A percentile compares a stretch with the other conserved stretches of the same genome.
These are phyloP conservation scores for Xylaria sp. DNA, from an alignment of 2,329 filamentous ascomycete species.

Conservation along the genomic window DNA sequence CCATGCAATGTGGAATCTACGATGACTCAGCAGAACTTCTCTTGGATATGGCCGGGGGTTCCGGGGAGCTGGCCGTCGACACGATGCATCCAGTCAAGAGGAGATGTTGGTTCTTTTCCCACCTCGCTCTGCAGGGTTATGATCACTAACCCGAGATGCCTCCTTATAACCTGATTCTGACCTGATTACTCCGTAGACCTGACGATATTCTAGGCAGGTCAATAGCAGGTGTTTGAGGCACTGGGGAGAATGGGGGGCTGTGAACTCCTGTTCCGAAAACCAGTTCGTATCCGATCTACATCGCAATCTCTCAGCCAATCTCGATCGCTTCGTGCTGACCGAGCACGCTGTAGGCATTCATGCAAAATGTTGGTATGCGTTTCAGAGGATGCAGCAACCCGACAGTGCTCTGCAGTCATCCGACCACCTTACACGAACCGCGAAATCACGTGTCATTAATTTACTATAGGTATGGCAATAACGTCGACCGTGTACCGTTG, in stretches of 20 bases:
- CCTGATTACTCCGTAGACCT: not conserved
- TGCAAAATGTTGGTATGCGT: conserved; percentile 10
- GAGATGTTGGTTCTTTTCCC: not conserved
- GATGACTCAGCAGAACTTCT: conserved; percentile 2
- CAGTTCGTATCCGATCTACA: not conserved
- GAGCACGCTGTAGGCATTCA: not conserved
- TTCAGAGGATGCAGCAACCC: conserved; percentile 17
- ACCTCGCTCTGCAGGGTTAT: not conserved
- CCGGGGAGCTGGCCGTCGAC: conserved; percentile 10
- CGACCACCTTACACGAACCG: conserved; percentile 12
- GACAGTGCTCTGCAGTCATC: conserved; percentile 19
- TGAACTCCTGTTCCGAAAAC: not conserved
- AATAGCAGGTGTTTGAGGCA: not conserved
- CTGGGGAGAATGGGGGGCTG: not conserved
- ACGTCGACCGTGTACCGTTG: conserved; percentile 1
- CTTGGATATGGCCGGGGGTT: conserved; percentile 1
- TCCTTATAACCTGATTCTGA: conserved; percentile 2
- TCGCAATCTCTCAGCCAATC: conserved; percentile 21
- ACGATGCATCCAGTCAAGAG: not conserved
- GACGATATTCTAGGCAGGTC: not conserved
- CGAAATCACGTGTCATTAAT: conserved; percentile 18
- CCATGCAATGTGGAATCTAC: conserved; percentile 1
- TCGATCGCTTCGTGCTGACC: conserved; percentile 2
- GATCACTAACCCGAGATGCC: not conserved
- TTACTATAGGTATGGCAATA: not conserved